Percentiles rank a stretch among this genome's conserved stretches.
Evolutionary conservation across 768 basidiomycete species (phyloP).

Genomic region (Lactarius evosmus): DNA sequence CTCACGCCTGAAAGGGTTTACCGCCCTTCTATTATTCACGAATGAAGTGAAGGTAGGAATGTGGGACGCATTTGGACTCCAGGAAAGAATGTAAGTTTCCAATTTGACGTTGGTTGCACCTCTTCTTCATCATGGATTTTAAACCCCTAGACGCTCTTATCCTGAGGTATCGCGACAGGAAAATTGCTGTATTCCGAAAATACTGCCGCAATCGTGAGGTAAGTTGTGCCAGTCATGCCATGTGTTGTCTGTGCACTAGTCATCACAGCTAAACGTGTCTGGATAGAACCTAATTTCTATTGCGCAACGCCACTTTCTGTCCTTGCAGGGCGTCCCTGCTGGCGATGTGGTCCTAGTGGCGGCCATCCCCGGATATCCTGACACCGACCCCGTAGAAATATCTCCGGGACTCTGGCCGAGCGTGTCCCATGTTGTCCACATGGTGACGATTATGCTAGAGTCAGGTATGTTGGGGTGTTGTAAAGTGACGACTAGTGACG

Average conservation of each 20-base stretch:
- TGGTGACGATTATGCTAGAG: slow-evolving; percentile 4
- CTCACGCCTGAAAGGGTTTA: too few species aligned
- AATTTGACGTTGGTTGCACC: background rate
- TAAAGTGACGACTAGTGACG: background rate
- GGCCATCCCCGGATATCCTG: background rate
- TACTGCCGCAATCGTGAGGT: background rate
- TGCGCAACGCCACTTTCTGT: background rate
- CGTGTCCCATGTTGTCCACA: background rate
- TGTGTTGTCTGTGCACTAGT: background rate
- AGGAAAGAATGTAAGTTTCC: too few species aligned
- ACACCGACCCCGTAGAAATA: background rate
- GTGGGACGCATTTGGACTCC: too few species aligned
- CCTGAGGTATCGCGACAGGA: slow-evolving; percentile 5
- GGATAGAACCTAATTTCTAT: background rate
- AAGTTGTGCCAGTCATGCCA: background rate
- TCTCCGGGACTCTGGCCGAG: background rate
- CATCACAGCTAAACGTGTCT: background rate
- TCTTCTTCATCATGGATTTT: background rate
- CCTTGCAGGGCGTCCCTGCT: background rate
- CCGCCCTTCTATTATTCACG: too few species aligned
- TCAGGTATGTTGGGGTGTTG: background rate
- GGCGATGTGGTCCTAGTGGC: slow-evolving; percentile 3
- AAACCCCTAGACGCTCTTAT: background rate
- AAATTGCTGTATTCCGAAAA: background rate
- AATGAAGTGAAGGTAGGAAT: too few species aligned